Percentiles rank a stretch among this genome's conserved stretches.
Evolutionary conservation across 2,329 filamentous ascomycete species (phyloP).

Genomic region (Hymenoscyphus albidus): DNA sequence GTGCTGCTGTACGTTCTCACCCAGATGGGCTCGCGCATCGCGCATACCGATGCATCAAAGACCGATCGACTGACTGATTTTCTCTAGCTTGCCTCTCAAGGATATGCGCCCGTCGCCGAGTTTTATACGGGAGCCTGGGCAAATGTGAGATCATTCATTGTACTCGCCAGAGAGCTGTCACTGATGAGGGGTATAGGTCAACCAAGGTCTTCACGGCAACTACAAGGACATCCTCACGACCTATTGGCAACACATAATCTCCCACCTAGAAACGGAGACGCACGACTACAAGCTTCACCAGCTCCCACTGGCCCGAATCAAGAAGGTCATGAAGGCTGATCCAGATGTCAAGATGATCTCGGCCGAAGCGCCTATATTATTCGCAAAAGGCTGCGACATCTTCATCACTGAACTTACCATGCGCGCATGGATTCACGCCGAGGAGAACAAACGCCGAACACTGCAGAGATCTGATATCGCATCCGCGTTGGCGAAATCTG

Average conservation of each 20-base stretch:
- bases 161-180: conserved; percentile 11
- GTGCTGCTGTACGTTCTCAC: conserved; percentile 55
- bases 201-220: conserved; percentile 86
- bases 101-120: conserved; percentile 82
- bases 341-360: conserved; percentile 99
- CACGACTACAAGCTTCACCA: conserved; percentile 99
- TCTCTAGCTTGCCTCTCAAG: conserved; percentile 72
- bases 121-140: conserved; percentile 93
- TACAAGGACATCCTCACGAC: conserved; percentile 98
- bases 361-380: conserved; percentile 93
- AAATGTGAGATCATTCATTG: conserved; percentile 60
- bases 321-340: conserved; percentile 99
- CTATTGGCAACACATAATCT: conserved; percentile 99
- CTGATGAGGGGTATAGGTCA: conserved; percentile 58
- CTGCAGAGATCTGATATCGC: conserved; percentile 95
- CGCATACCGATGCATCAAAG: neutral
- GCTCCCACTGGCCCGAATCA: conserved; percentile 93
- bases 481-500: conserved; percentile 89
- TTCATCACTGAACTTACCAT: conserved; percentile 99
- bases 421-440: conserved; percentile 98
- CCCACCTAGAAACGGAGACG: conserved; percentile 86
- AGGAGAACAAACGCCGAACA: conserved; percentile 96
- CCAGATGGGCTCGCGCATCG: conserved; percentile 7
- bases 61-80: conserved; percentile 24
- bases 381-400: conserved; percentile 97